Evolutionary conservation across 257 asterid genomes (phyloP).

Genomic region (Solanum bulbocastanum): DNA sequence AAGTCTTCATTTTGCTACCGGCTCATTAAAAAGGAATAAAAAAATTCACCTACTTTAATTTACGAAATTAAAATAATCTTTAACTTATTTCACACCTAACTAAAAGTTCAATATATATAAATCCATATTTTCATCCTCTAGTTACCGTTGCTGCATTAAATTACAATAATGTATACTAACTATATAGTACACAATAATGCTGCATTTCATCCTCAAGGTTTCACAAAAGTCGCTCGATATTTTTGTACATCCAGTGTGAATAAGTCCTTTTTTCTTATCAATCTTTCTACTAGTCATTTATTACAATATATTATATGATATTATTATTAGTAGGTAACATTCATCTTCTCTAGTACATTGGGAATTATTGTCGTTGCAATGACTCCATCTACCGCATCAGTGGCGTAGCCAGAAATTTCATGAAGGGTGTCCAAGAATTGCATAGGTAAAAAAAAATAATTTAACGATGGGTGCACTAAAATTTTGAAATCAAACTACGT

Average conservation of each 20-base stretch:
- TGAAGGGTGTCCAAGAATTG: too few species aligned
- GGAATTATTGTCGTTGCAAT: background rate
- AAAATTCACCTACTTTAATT: background rate
- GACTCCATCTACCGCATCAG: background rate
- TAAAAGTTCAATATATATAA: background rate
- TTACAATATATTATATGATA: background rate
- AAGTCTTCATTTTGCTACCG: background rate
- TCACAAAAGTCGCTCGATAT: background rate
- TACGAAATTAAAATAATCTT: background rate
- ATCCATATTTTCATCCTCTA: background rate
- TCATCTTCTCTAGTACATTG: background rate
- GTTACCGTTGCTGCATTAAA: background rate
- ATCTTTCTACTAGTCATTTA: background rate
- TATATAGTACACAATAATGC: background rate
- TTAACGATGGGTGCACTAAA: too few species aligned
- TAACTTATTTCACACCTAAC: background rate
- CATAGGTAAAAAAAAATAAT: too few species aligned
- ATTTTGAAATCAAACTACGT: too few species aligned
- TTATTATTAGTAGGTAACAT: background rate
- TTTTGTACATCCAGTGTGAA: background rate
- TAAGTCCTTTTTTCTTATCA: background rate
- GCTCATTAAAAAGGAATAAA: background rate
- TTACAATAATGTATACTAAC: background rate
- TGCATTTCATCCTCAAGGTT: background rate
- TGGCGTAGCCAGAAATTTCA: too few species aligned